Conservation (phyloP, 768 basidiomycete genomes). For the Boletus barrowsii region DNA sequence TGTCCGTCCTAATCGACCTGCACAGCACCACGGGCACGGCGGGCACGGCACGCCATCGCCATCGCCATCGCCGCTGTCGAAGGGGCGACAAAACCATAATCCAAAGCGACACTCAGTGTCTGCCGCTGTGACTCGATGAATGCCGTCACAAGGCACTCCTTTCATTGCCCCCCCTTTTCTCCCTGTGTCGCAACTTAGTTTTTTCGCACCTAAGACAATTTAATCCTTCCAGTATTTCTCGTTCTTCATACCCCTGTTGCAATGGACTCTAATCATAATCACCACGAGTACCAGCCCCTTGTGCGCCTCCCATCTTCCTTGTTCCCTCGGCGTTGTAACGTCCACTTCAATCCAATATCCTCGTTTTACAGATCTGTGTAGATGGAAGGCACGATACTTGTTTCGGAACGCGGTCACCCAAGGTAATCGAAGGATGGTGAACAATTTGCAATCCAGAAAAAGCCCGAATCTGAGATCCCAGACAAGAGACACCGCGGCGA, state of each 20-base stretch:
- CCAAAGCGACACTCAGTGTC: slow-evolving; percentile 26
- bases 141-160: slow-evolving; percentile 5
- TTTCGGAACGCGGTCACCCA: slow-evolving; percentile 12
- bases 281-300: slow-evolving; percentile 12
- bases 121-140: slow-evolving; percentile 26
- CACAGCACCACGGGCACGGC: slow-evolving; percentile 26
- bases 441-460: slow-evolving; percentile 19
- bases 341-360: slow-evolving; percentile 10
- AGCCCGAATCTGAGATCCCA: slow-evolving; percentile 8
- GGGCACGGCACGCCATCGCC: slow-evolving; percentile 14
- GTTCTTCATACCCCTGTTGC: slow-evolving; percentile 17
- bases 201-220: slow-evolving; percentile 7
- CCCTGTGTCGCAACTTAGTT: slow-evolving; percentile 3
- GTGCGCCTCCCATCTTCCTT: neutral
- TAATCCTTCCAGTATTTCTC: neutral
- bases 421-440: slow-evolving; percentile 17
- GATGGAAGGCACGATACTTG: slow-evolving; percentile 12
- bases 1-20: slow-evolving; percentile 39
- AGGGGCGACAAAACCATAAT: slow-evolving; percentile 25
- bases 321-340: slow-evolving; percentile 18
- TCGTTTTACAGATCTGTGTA: neutral
- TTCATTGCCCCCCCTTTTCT: slow-evolving; percentile 1
- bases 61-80: slow-evolving; percentile 24
- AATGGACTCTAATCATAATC: slow-evolving; percentile 17
- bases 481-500: slow-evolving; percentile 30